These are phyloP conservation scores for Xylaria bambusicola DNA, from an alignment of 495 filamentous ascomycete genomes.

Conservation along the genomic window DNA sequence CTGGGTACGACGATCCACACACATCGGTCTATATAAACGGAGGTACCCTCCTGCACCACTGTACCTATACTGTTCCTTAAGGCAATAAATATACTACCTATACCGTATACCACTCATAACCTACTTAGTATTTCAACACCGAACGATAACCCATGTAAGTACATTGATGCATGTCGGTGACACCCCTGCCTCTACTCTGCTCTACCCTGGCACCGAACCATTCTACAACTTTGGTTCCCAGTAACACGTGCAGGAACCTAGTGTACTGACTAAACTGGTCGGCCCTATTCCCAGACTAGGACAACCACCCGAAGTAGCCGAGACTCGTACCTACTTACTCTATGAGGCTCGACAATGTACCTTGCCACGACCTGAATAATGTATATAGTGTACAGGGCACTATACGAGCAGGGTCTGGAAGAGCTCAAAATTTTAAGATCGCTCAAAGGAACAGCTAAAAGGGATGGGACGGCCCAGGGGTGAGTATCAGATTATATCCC, in stretches of 20 bases:
- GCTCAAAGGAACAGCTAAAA: neutral
- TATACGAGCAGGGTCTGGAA: neutral
- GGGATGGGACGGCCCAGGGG: neutral
- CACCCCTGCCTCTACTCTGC: neutral
- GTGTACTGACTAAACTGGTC: neutral
- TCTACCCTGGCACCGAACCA: neutral
- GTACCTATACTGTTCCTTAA: too few species aligned
- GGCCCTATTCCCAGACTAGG: neutral
- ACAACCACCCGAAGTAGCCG: neutral
- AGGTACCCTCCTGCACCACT: too few species aligned
- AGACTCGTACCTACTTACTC: neutral
- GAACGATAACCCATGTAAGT: neutral
- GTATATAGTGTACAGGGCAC: neutral
- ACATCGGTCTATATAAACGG: too few species aligned
- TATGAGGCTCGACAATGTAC: neutral
- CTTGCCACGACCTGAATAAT: neutral
- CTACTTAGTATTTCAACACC: too few species aligned
- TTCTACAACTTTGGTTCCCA: neutral
- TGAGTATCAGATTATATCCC: neutral
- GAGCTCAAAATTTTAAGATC: constrained; percentile 4
- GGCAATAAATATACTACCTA: too few species aligned
- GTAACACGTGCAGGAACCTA: neutral
- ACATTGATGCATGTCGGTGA: neutral
- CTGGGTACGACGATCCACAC: neutral
- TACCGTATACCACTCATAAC: too few species aligned